Evolutionary conservation across 1,139 yeast genomes (phyloP).

Genomic region (Geotrichum siamense): DNA sequence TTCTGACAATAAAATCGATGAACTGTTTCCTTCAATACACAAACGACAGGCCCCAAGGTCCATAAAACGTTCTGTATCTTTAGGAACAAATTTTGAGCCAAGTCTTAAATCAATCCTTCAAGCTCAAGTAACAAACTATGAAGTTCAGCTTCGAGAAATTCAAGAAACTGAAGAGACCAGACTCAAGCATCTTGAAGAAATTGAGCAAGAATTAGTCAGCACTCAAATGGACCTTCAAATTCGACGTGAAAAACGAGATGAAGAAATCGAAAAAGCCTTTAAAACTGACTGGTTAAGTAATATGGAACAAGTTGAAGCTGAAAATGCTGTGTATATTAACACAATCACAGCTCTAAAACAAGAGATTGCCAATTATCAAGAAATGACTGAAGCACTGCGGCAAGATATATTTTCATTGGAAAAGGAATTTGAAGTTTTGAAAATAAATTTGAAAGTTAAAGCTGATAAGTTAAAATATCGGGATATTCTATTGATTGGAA

Average conservation of each 20-base stretch:
- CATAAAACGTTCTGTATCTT: slow-evolving; percentile 8
- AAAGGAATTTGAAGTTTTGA: too few species aligned
- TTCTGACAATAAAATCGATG: background rate
- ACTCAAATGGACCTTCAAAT: slow-evolving; percentile 8
- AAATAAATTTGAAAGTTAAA: too few species aligned
- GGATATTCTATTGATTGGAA: too few species aligned
- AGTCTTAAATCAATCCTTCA: slow-evolving; percentile 2
- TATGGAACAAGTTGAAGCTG: too few species aligned
- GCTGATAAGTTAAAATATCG: too few species aligned
- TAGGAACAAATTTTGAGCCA: slow-evolving; percentile 4
- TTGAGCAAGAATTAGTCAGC: slow-evolving; percentile 12
- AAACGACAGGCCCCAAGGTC: background rate
- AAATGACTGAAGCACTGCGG: too few species aligned
- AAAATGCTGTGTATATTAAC: too few species aligned
- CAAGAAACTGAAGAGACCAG: slow-evolving; percentile 10
- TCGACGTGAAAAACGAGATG: slow-evolving; percentile 10
- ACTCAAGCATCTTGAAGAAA: slow-evolving; percentile 10
- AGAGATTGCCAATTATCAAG: too few species aligned
- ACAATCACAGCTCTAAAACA: too few species aligned
- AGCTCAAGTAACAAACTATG: slow-evolving; percentile 7
- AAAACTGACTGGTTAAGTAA: too few species aligned
- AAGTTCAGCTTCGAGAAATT: slow-evolving; percentile 7
- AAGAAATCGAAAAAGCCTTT: slow-evolving; percentile 6
- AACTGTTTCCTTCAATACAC: background rate
- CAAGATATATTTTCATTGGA: too few species aligned